phyloP scores from a whole-genome alignment of 23 red algal genomes.

The Gracilaria vermiculophylla region DNA sequence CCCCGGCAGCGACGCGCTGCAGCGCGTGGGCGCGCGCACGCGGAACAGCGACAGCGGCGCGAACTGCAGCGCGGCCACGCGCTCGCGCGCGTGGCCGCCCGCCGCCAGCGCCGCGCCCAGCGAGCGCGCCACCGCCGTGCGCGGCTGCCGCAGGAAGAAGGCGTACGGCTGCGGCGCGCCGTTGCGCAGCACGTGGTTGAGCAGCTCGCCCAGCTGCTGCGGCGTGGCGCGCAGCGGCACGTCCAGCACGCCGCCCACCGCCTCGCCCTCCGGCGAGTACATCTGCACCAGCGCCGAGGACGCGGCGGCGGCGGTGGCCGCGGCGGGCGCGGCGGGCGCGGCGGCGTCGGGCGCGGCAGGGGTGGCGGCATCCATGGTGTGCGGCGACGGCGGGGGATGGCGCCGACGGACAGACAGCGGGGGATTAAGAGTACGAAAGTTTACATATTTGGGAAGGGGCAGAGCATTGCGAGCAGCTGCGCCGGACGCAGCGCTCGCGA shows the following conservation, averaged over 20 bases:
- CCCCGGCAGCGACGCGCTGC: constrained; percentile 76
- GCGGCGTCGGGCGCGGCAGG: no score
- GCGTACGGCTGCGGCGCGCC: constrained; percentile 75
- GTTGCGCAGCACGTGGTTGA: constrained; percentile 67
- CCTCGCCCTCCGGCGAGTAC: constrained; percentile 33
- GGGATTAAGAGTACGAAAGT: no score
- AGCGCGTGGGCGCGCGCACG: constrained; percentile 77
- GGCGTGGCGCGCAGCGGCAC: constrained; percentile 64
- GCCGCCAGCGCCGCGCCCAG: constrained; percentile 2
- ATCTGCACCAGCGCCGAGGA: constrained; percentile 60
- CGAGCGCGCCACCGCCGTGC: not conserved
- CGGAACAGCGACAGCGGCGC: constrained; percentile 85
- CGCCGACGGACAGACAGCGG: no score
- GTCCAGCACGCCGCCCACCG: constrained; percentile 39
- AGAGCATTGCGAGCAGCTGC: not conserved
- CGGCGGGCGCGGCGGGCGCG: not conserved
- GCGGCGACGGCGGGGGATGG: no score
- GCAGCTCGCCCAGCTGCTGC: constrained; percentile 52
- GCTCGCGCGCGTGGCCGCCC: constrained; percentile 18
- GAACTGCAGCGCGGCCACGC: constrained; percentile 59
- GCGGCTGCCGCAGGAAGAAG: constrained; percentile 49
- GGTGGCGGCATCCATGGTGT: no score
- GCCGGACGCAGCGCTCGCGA: no score
- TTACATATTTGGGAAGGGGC: no score
- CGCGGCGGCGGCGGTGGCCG: not conserved